phyloP scores from a whole-genome alignment of 2,329 filamentous ascomycete genomes.

The Microdochium nivale region DNA sequence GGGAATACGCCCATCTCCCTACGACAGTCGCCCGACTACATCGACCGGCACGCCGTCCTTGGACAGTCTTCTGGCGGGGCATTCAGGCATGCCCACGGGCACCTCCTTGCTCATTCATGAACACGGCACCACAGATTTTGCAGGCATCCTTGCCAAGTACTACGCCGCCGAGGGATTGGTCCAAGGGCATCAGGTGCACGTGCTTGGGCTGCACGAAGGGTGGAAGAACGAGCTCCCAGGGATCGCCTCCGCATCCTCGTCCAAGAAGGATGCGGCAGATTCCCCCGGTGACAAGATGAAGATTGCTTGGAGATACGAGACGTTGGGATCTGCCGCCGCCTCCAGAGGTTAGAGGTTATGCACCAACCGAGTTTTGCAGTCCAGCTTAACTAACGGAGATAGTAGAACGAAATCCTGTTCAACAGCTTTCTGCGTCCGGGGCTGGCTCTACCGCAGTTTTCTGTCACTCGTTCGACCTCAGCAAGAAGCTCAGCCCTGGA shows the following conservation, averaged over 20 bases:
- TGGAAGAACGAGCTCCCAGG: conserved; percentile 84
- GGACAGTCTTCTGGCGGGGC: conserved; percentile 77
- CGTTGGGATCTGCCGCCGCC: conserved; percentile 61
- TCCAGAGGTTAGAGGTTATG: conserved; percentile 49
- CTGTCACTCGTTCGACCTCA: conserved; percentile 66
- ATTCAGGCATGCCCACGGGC: conserved; percentile 76
- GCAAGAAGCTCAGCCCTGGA: conserved; percentile 47
- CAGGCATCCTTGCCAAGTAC: conserved; percentile 73
- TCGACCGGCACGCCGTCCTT: conserved; percentile 86
- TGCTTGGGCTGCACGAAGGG: conserved; percentile 67
- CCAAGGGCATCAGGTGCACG: conserved; percentile 82
- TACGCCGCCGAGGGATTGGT: conserved; percentile 90
- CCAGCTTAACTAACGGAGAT: conserved; percentile 4
- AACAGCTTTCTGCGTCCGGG: conserved; percentile 8
- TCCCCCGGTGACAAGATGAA: conserved; percentile 74
- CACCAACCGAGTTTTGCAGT: background rate
- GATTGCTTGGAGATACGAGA: conserved; percentile 97
- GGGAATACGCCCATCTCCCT: conserved; percentile 70
- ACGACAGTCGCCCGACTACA: conserved; percentile 80
- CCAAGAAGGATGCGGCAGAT: conserved; percentile 12
- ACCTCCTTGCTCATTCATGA: conserved; percentile 77
- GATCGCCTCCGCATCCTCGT: conserved; percentile 28
- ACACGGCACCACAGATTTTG: conserved; percentile 88
- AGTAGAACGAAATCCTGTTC: conserved; percentile 16
- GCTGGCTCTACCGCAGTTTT: conserved; percentile 33